Percentiles rank a stretch among this genome's conserved stretches.
Conservation (phyloP, 2,329 filamentous ascomycete species). For the Westerdykella sp. region DNA sequence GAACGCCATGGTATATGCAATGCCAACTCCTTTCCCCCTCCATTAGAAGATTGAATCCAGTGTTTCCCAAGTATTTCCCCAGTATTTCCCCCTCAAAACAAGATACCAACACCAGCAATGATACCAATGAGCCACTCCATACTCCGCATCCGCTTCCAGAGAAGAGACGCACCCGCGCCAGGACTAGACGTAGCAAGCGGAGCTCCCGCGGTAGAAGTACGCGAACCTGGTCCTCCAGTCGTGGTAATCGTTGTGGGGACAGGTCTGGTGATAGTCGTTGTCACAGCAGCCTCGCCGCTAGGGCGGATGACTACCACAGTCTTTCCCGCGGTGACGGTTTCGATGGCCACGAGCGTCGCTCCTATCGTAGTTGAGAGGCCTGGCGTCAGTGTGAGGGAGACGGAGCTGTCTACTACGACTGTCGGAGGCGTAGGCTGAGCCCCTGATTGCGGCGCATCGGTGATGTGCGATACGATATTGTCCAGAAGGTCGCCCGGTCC, state of each 20-base stretch:
- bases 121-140: background rate
- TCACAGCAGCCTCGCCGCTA: slow-evolving; percentile 19
- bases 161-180: no score
- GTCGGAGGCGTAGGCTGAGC: slow-evolving; percentile 1
- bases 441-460: no score
- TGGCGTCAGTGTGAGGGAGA: slow-evolving; percentile 17
- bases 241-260: background rate
- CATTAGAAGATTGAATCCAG: no score
- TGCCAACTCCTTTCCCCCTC: no score
- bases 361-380: slow-evolving; percentile 24
- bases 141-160: background rate
- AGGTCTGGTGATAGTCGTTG: slow-evolving; percentile 16
- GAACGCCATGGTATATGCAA: no score
- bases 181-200: background rate
- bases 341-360: slow-evolving; percentile 19
- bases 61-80: no score
- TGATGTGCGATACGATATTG: no score
- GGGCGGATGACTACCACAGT: slow-evolving; percentile 23
- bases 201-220: background rate
- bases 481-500: no score
- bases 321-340: slow-evolving; percentile 18
- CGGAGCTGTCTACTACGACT: background rate
- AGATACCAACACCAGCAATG: background rate
- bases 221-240: background rate
- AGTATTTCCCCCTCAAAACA: background rate